Evolutionary conservation across 179 eudicot genomes (phyloP), one percentile per base, ranked within the genome.

Genomic region (Pouteria campechiana): DNA sequence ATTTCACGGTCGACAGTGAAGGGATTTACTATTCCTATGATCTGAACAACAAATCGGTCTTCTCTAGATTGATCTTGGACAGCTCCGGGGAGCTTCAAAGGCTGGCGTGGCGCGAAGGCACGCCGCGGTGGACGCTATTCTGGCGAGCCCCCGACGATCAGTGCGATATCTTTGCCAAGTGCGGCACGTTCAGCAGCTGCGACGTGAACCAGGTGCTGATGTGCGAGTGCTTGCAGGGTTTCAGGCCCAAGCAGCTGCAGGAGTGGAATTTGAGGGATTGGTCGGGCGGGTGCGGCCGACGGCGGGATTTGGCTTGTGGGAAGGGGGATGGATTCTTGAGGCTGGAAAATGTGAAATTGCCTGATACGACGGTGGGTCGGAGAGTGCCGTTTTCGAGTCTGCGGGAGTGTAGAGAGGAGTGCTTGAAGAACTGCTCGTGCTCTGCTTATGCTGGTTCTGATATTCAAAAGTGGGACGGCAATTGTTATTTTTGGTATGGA

Each of bases 261-360:
- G 83, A 68, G 5, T 86, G 93, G 96, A 25, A 3, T 0, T 48
- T 79, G 32, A 45, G 89, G 39, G 83, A 82, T 16, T 78, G 89
- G 37, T 34, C 78, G 0, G 61, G 45, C 16, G 93, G 96, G 43
- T 86, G 96, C 22, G 53, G 20, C 3, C 41, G 96, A 48, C 34
- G 27, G 7, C 46, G 55, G 2, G 21, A 56, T 7, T 47, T 86
- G 39, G 66, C 58, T 9, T 86, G 96, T 20, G 24, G 4, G n/a
- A n/a, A n/a, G n/a, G 44, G 5, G 2, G 96, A 85, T 37, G 81
- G 83, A 27, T 89, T 89, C 39, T 8, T 63, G 24, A 3, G 23
- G 10, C 13, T 85, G 67, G 58, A n/a, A 1, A 53, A 74, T 2
- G 75, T 83, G 76, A 86, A 86, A 46, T 20, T 86, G 55, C 93